Conservation (phyloP, 139 green algal genomes). For the Chlamydomonas incerta region DNA sequence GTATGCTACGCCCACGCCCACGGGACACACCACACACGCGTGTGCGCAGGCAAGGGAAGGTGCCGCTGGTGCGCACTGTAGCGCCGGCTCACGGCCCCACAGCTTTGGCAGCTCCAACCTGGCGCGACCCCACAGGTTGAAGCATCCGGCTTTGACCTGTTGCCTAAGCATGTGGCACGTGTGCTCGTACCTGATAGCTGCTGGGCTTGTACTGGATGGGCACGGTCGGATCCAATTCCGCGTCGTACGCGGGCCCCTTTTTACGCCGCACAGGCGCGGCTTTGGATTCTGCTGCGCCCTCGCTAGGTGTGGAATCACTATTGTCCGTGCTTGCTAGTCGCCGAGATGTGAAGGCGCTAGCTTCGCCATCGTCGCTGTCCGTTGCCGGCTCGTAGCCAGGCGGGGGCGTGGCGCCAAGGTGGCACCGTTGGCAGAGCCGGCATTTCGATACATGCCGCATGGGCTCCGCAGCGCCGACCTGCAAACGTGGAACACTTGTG, state of each 20-base stretch:
- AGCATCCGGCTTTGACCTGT: too few relatives aligned
- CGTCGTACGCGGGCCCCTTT: background rate
- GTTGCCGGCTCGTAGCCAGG: background rate
- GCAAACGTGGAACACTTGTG: too few relatives aligned
- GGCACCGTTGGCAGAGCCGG: slow-evolving; percentile 30
- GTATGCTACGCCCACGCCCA: too few relatives aligned
- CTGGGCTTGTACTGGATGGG: slow-evolving; percentile 33
- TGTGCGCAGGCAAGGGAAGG: too few relatives aligned
- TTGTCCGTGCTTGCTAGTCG: background rate
- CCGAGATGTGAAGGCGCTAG: background rate
- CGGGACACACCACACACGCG: too few relatives aligned
- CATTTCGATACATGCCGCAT: slow-evolving; percentile 43
- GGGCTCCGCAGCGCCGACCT: background rate
- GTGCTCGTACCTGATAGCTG: background rate
- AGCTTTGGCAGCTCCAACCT: too few relatives aligned
- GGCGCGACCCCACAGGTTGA: too few relatives aligned
- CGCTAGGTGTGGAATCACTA: background rate
- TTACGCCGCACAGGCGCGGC: background rate
- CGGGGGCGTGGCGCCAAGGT: slow-evolving; percentile 17
- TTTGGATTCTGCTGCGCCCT: background rate
- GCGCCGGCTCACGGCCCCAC: too few relatives aligned
- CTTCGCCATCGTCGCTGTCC: too few relatives aligned
- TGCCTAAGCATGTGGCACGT: too few relatives aligned
- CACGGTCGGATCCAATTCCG: slow-evolving; percentile 20
- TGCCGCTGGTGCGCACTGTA: too few relatives aligned